Evolutionary conservation across 2,329 filamentous ascomycete species (phyloP).

Genomic region (Aspergillus piperis): DNA sequence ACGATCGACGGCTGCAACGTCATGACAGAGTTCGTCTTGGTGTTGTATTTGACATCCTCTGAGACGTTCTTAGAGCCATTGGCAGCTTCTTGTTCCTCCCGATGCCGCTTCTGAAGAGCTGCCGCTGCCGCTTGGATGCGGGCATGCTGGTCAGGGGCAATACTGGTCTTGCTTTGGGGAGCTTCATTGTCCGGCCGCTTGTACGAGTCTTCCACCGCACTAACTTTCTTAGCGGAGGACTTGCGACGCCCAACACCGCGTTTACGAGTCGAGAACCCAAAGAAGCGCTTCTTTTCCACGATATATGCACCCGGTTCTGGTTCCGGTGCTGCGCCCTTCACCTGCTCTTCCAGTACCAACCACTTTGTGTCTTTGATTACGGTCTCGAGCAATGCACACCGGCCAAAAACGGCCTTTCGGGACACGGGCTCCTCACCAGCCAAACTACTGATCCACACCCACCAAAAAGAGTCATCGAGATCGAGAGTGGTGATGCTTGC

Average conservation of each 20-base stretch:
- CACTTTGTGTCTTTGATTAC: slow-evolving; percentile 77
- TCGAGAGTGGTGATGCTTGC: slow-evolving; percentile 86
- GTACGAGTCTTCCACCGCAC: slow-evolving; percentile 53
- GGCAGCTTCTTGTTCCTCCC: slow-evolving; percentile 55
- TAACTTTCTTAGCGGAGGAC: slow-evolving; percentile 64
- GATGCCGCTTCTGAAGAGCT: slow-evolving; percentile 72
- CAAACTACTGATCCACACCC: slow-evolving; percentile 98
- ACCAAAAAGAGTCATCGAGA: slow-evolving; percentile 97
- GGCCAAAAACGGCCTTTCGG: slow-evolving; percentile 89
- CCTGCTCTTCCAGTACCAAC: slow-evolving; percentile 94
- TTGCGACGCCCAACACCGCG: slow-evolving; percentile 69
- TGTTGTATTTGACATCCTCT: slow-evolving; percentile 54
- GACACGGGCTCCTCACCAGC: slow-evolving; percentile 83
- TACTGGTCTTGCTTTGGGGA: slow-evolving; percentile 73
- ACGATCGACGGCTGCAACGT: slow-evolving; percentile 83
- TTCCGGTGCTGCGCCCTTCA: slow-evolving; percentile 86
- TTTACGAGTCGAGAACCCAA: slow-evolving; percentile 75
- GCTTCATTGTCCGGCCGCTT: slow-evolving; percentile 52
- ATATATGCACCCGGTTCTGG: slow-evolving; percentile 85
- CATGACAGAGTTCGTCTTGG: slow-evolving; percentile 85
- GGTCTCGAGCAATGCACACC: slow-evolving; percentile 91
- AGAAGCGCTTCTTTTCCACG: slow-evolving; percentile 92
- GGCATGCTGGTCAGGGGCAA: slow-evolving; percentile 88
- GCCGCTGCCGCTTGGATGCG: slow-evolving; percentile 89
- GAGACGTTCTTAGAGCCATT: slow-evolving; percentile 56